Conservation (phyloP, 1,284 basidiomycete species). For the Cryptococcus sp. region DNA sequence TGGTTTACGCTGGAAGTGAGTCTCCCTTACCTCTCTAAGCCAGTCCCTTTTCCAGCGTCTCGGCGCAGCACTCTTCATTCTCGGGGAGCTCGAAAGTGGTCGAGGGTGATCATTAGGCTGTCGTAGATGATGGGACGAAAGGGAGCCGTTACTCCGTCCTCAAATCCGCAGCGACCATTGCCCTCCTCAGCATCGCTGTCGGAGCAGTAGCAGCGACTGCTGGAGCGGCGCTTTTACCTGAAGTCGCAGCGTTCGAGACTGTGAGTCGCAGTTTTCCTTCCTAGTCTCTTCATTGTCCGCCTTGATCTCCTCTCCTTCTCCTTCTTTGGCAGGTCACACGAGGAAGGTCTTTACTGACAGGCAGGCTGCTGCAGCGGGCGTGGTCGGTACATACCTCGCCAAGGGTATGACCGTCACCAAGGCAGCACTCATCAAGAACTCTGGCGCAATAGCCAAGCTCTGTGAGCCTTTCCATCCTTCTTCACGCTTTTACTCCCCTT, state of each 20-base stretch:
- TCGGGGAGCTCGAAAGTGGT: too few relatives aligned
- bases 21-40: neutral
- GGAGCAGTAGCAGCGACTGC: constrained; percentile 36
- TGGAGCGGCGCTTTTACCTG: constrained; percentile 35
- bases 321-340: neutral
- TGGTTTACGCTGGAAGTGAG: constrained; percentile 41
- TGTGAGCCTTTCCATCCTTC: constrained; percentile 18
- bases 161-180: constrained; percentile 42
- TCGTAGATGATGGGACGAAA: constrained; percentile 35
- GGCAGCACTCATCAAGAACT: constrained; percentile 28
- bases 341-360: neutral
- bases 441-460: constrained; percentile 29
- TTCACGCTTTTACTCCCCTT: too few relatives aligned
- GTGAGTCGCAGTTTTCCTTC: constrained; percentile 13
- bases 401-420: constrained; percentile 31
- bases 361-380: constrained; percentile 15
- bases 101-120: constrained; percentile 12
- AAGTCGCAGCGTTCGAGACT: constrained; percentile 18
- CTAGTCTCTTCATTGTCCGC: neutral
- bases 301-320: too few relatives aligned
- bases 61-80: too few relatives aligned
- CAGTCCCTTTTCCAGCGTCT: neutral
- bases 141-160: constrained; percentile 33
- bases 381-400: constrained; percentile 19
- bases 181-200: constrained; percentile 30